Evolutionary conservation across 2,329 filamentous ascomycete genomes (phyloP).

Genomic region (Kalaharituber pfeilii): DNA sequence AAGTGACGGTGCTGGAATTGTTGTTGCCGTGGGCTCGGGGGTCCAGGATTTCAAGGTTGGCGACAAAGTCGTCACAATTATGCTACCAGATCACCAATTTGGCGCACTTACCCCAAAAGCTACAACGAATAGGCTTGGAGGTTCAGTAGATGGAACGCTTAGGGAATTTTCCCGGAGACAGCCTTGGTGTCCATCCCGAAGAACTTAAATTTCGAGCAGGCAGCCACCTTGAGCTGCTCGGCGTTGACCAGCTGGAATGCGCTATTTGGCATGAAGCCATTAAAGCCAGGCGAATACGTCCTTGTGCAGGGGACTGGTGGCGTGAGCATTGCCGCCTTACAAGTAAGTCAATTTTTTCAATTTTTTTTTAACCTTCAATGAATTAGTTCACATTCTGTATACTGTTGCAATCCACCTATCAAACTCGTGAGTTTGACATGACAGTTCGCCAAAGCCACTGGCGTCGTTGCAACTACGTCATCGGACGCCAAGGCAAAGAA

Average conservation of each 20-base stretch:
- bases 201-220: conserved; percentile 37
- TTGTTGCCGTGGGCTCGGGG: conserved; percentile 36
- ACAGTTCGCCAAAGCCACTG: conserved; percentile 37
- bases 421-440: no score
- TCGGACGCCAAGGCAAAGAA: conserved; percentile 36
- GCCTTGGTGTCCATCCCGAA: conserved; percentile 48
- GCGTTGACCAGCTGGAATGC: conserved; percentile 50
- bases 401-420: no score
- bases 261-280: conserved; percentile 37
- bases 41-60: conserved; percentile 41
- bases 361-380: not conserved
- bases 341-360: conserved; percentile 12
- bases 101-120: conserved; percentile 28
- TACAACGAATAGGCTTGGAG: conserved; percentile 44
- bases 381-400: no score
- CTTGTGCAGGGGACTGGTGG: conserved; percentile 56
- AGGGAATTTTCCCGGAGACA: conserved; percentile 48
- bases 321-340: conserved; percentile 49
- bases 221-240: conserved; percentile 42
- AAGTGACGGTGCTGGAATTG: conserved; percentile 32
- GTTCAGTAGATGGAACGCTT: conserved; percentile 48
- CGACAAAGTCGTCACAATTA: conserved; percentile 45
- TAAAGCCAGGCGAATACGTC: conserved; percentile 29
- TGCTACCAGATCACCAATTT: conserved; percentile 39
- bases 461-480: conserved; percentile 39